phyloP scores from a whole-genome alignment of 768 basidiomycete species.

The Amylocystis lapponica region DNA sequence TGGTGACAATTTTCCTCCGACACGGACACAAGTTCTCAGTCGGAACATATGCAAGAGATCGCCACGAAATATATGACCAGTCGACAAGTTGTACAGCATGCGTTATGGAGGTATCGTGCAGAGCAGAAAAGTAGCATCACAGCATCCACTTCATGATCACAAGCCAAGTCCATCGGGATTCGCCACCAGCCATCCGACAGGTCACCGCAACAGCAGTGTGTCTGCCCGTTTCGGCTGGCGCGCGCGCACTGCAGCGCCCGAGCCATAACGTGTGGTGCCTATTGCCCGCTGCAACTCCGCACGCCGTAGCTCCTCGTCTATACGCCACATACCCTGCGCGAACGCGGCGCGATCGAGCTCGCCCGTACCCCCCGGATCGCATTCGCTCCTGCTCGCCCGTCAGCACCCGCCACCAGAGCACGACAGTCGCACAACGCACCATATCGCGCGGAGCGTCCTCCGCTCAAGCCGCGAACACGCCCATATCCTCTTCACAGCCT shows the following conservation, averaged over 20 bases:
- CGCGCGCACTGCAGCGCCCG: no score
- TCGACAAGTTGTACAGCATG: no score
- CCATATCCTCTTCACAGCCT: constrained; percentile 59
- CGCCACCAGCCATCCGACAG: neutral
- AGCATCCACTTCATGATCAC: no score
- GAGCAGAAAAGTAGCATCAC: no score
- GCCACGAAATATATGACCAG: no score
- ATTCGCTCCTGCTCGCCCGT: constrained; percentile 52
- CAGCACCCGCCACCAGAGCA: neutral
- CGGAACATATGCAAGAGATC: no score
- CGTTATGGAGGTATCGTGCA: no score
- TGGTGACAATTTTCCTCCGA: no score
- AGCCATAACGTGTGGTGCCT: neutral
- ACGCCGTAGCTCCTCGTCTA: constrained; percentile 77
- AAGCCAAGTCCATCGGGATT: no score
- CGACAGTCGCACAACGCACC: no score
- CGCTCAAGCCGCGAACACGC: constrained; percentile 49
- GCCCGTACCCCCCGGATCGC: constrained; percentile 50
- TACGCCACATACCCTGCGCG: constrained; percentile 78
- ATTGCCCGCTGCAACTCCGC: constrained; percentile 30
- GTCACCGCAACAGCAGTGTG: constrained; percentile 8
- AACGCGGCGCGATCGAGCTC: constrained; percentile 63
- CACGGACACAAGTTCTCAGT: no score
- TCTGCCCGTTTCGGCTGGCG: no score
- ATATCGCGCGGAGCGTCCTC: constrained; percentile 53